Conservation (phyloP, 2,329 filamentous ascomycete species). For the Phyllosticta citriasiana region DNA sequence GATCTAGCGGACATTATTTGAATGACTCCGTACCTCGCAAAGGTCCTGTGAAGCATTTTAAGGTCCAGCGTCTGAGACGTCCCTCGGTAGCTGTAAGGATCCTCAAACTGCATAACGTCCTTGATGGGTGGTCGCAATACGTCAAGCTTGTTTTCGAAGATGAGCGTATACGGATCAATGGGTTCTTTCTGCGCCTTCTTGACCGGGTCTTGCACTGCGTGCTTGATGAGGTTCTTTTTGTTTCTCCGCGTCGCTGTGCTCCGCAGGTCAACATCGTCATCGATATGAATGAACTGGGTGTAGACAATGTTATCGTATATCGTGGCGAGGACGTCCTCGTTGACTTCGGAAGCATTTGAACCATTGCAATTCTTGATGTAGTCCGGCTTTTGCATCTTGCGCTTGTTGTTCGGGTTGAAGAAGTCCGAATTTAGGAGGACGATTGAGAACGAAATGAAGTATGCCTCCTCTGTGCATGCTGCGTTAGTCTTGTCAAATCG, state of each 20-base stretch:
- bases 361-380: constrained; percentile 95
- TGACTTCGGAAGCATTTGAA: constrained; percentile 49
- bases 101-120: constrained; percentile 86
- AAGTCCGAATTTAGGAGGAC: constrained; percentile 94
- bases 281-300: constrained; percentile 95
- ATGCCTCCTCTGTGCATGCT: constrained; percentile 63
- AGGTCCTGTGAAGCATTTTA: constrained; percentile 72
- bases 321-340: constrained; percentile 84
- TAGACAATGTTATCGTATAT: constrained; percentile 99
- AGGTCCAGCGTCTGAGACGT: constrained; percentile 68
- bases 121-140: constrained; percentile 73
- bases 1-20: constrained; percentile 94
- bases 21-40: constrained; percentile 81
- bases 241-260: constrained; percentile 61
- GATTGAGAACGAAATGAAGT: constrained; percentile 94
- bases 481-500: constrained; percentile 14
- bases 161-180: constrained; percentile 89
- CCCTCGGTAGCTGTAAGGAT: constrained; percentile 81
- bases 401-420: constrained; percentile 99
- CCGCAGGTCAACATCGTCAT: constrained; percentile 77
- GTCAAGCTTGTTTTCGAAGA: constrained; percentile 82
- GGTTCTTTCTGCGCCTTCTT: constrained; percentile 66
- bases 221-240: constrained; percentile 47
- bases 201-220: constrained; percentile 52
- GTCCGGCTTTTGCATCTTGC: constrained; percentile 94